Base-by-base conservation (phyloP, 345 rosid species). In the Arabidopsis thaliana region DNA sequence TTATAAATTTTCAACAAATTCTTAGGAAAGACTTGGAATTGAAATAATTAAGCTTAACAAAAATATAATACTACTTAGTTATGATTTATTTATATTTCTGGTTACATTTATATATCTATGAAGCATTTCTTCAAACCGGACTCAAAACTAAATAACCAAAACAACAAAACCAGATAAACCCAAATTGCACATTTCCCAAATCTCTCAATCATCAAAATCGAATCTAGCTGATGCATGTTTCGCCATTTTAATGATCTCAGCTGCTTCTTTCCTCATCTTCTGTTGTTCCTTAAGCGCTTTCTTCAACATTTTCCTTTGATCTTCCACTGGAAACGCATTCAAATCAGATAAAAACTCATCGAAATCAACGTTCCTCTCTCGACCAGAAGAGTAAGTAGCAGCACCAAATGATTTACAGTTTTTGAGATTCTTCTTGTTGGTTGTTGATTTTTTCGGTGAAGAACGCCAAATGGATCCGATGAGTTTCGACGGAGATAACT, bases 381-480 rank as follows among this genome's bases (percentile, higher is more conserved):
- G 55, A 33, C 76, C 75, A 4, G 79, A 74, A 32, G 75, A 12
- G 55, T 73, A 42, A 52, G 76, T 2, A 58, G 48, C 1, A 22
- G 59, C 40, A 5, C 4, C 38, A 38, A 78, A 65, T 0, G 77
- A 65, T 52, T 36, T 71, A 62, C 44, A 58, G 41, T 61, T 71
- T 57, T 72, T 78, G 36, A 73, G 36, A 34, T 77, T 30, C 65
- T 76, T 76, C 36, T 44, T 76, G 41, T 72, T 86, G 41, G 74
- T 66, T 3, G 83, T 45, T 37, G 57, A 49, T 71, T 40, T 83
- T 49, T 79, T 85, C 3, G 91, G 90, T 25, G 90, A 90, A 61
- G 90, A 90, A 69, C 88, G 89, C 88, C 88, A 87, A 59, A 93
- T 87, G 67, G 85, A 88, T 16, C 94, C 89, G 6, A 56, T 49